Evolutionary conservation across 2,329 filamentous ascomycete species (phyloP).

Genomic region (Colletotrichum magnum): DNA sequence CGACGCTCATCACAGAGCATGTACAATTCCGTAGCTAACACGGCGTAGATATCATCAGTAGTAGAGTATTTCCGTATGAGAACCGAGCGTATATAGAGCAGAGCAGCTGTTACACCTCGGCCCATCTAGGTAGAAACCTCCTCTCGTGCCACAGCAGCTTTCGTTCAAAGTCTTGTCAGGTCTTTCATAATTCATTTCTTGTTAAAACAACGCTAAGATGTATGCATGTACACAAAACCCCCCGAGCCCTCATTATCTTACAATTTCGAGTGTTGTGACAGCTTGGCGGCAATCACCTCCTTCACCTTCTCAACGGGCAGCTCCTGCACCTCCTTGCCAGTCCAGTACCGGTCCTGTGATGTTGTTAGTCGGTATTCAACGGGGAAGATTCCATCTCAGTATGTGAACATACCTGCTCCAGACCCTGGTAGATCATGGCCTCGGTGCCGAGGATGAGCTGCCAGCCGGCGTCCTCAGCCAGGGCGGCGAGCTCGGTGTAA

Average conservation of each 20-base stretch:
- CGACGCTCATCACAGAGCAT: too few relatives aligned
- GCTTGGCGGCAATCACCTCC: constrained; percentile 60
- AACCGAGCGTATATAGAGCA: too few relatives aligned
- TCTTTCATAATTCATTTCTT: constrained; percentile 9
- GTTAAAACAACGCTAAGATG: constrained; percentile 35
- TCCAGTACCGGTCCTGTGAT: constrained; percentile 70
- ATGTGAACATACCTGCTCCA: constrained; percentile 68
- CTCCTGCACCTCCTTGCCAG: constrained; percentile 70
- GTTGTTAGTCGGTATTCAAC: constrained; percentile 3
- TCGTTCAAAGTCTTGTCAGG: too few relatives aligned
- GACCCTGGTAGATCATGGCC: constrained; percentile 82
- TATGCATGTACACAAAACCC: constrained; percentile 27
- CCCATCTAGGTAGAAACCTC: too few relatives aligned
- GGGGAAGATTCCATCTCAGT: not conserved
- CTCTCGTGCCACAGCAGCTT: too few relatives aligned
- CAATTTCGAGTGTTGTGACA: constrained; percentile 52
- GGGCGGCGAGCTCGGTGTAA: constrained; percentile 74
- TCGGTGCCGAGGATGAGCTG: constrained; percentile 82
- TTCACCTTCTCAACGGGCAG: constrained; percentile 74
- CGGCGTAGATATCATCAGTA: too few relatives aligned
- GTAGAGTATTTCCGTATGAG: too few relatives aligned
- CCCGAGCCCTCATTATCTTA: constrained; percentile 37
- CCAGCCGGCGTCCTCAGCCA: constrained; percentile 76
- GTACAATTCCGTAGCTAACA: too few relatives aligned
- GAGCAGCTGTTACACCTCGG: too few relatives aligned